These are phyloP conservation scores for Cryoendolithus antarcticus DNA, from an alignment of 2,329 filamentous ascomycete species.

Conservation along the genomic window DNA sequence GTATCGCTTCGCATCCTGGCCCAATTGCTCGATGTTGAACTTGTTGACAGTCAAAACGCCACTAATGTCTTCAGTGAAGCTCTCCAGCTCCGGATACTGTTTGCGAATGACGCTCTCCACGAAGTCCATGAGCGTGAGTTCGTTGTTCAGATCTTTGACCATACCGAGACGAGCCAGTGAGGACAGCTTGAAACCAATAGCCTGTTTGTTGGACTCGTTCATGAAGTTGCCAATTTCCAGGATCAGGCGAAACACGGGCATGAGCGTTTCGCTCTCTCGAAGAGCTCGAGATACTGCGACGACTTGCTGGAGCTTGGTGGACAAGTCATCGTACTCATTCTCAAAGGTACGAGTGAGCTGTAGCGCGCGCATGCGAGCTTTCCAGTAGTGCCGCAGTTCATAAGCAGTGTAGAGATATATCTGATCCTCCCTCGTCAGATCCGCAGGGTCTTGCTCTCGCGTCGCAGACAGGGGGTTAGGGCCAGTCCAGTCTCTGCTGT, in stretches of 20 bases:
- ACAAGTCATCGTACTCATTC: slow-evolving; percentile 82
- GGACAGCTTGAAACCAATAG: slow-evolving; percentile 92
- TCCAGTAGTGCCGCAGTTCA: slow-evolving; percentile 97
- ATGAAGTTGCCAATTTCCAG: slow-evolving; percentile 99
- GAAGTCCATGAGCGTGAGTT: slow-evolving; percentile 87
- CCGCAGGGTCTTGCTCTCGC: slow-evolving; percentile 73
- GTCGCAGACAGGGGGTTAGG: slow-evolving; percentile 65
- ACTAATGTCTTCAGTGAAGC: slow-evolving; percentile 70
- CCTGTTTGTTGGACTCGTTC: slow-evolving; percentile 99
- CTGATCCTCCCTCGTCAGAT: slow-evolving; percentile 90
- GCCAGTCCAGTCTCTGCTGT: slow-evolving; percentile 92
- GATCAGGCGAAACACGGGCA: slow-evolving; percentile 93
- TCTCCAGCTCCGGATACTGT: slow-evolving; percentile 92
- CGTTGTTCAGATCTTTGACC: slow-evolving; percentile 99
- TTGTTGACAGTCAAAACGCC: slow-evolving; percentile 73
- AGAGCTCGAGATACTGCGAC: slow-evolving; percentile 78
- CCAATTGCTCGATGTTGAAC: slow-evolving; percentile 87
- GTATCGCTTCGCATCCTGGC: slow-evolving; percentile 77
- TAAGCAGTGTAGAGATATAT: slow-evolving; percentile 88
- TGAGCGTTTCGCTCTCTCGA: slow-evolving; percentile 79
- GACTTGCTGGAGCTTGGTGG: slow-evolving; percentile 72
- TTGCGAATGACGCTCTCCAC: slow-evolving; percentile 93
- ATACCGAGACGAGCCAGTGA: slow-evolving; percentile 85
- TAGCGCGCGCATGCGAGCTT: slow-evolving; percentile 87
- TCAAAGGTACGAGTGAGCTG: slow-evolving; percentile 74